Conservation (phyloP, 139 green algal genomes). For the Chlorella sp. region DNA sequence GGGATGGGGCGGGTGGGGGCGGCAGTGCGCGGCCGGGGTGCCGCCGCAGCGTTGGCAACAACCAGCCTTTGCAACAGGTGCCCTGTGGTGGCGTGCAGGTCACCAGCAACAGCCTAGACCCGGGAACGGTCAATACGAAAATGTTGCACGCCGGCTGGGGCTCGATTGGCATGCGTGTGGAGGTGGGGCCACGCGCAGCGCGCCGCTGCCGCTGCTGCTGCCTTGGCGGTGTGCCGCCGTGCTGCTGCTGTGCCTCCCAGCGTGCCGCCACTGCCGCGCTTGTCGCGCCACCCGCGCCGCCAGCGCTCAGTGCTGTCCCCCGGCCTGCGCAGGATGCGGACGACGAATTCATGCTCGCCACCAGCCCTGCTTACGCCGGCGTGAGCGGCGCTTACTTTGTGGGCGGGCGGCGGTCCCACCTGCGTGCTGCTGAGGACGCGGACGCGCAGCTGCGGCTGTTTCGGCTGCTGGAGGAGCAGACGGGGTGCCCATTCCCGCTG, state of each 20-base stretch:
- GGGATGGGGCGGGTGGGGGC: no score
- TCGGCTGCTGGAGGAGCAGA: slow-evolving; percentile 43
- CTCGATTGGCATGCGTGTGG: slow-evolving; percentile 57
- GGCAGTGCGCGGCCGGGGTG: no score
- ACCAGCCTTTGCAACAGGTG: background rate
- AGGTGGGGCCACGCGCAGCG: background rate
- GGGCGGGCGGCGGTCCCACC: background rate
- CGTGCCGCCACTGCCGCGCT: background rate
- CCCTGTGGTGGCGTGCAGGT: no score
- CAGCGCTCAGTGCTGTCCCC: background rate
- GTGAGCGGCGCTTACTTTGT: slow-evolving; percentile 64
- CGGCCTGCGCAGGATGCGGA: slow-evolving; percentile 40
- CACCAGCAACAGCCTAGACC: slow-evolving; percentile 66
- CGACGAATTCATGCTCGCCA: slow-evolving; percentile 53
- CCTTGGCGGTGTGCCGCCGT: background rate
- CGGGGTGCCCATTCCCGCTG: no score
- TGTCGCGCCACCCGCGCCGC: background rate
- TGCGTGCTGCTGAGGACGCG: slow-evolving; percentile 6
- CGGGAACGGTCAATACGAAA: slow-evolving; percentile 75
- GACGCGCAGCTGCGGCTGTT: slow-evolving; percentile 28
- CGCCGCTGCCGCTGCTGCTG: background rate
- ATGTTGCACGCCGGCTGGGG: slow-evolving; percentile 73
- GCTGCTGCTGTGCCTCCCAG: background rate
- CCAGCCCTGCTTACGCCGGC: slow-evolving; percentile 18
- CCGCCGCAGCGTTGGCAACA: no score